Base-by-base conservation (phyloP, 176 grass and related monocot genomes). In the Phoenix roebelenii region DNA sequence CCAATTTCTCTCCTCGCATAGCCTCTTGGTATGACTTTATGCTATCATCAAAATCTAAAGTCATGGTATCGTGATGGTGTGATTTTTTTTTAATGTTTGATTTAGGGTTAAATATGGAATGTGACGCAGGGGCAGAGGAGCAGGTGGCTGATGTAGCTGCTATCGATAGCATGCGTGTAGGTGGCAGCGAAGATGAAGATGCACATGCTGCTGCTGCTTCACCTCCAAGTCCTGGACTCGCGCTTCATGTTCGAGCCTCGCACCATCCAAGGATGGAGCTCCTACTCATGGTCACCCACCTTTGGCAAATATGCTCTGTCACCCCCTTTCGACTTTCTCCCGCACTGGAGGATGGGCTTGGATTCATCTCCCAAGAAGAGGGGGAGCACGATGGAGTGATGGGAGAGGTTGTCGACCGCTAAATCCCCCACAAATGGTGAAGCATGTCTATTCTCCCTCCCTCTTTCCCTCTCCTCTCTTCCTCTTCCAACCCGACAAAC, bases 181-280 rank as follows among this genome's bases (percentile, higher is more conserved):
- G 61, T 82, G 19, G 79, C 79, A 1, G 72, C 72, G 49, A 82
- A 82, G 60, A 66, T 82, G 79, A 72, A 82, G 72, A 76, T 72
- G 28, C 54, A 54, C 23, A 67, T 71, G 18, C 79, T 72, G 9
- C 16, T 56, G 23, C 61, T 82, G 23, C n/a, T 76, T 0, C 72
- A 82, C 54, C 54, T 82, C 19, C 79, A 76, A 59, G 50, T 58
- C 44, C 53, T 67, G 24, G 72, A 76, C 25, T 58, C 72, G 14
- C 23, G 52, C 3, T 72, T 63, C 54, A 44, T 76, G 23, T 82
- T 82, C 49, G 72, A 82, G 23, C 54, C 79, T 3, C 72, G 72
- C 48, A 82, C 72, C 4, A 55, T 82, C 15, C 72, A 59, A 2
- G 79, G 51, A 76, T 82, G 72, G 72, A 76, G 72, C 67, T 82